Percentiles rank a stretch among this genome's conserved stretches.
phyloP scores from a whole-genome alignment of 371 early-diverging fungal genomes.

The Capniomyces stellatus region DNA sequence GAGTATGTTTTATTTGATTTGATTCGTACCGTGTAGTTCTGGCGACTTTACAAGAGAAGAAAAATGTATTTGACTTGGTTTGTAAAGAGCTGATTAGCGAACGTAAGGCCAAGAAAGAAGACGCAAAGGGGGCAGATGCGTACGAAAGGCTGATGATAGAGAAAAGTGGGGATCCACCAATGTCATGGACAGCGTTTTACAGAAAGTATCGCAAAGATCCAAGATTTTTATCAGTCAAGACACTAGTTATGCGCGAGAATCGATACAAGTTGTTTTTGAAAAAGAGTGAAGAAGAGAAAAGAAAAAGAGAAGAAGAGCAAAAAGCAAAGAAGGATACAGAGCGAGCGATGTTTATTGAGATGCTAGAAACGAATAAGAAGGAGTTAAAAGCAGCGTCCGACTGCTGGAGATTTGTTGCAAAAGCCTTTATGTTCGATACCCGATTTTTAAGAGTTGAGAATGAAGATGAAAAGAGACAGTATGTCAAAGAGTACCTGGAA shows the following conservation, averaged over 20 bases:
- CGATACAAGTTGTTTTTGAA: background rate
- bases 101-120: conserved; percentile 11
- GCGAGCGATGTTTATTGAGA: background rate
- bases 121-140: conserved; percentile 16
- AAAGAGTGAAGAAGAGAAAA: background rate
- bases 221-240: background rate
- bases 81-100: conserved; percentile 39
- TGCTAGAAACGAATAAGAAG: background rate
- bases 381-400: background rate
- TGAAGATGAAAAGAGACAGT: background rate
- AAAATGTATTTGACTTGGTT: conserved; percentile 41
- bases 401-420: background rate
- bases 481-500: background rate
- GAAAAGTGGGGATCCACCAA: background rate
- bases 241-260: background rate
- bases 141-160: conserved; percentile 5
- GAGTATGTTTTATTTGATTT: conserved; percentile 9
- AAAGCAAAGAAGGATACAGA: background rate
- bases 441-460: background rate
- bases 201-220: background rate
- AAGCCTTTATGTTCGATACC: background rate
- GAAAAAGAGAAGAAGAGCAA: background rate
- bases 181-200: background rate
- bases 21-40: conserved; percentile 13
- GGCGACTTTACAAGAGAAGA: conserved; percentile 28